Evolutionary conservation across 2,329 filamentous ascomycete species (phyloP).

Genomic region (Fonsecaea erecta): DNA sequence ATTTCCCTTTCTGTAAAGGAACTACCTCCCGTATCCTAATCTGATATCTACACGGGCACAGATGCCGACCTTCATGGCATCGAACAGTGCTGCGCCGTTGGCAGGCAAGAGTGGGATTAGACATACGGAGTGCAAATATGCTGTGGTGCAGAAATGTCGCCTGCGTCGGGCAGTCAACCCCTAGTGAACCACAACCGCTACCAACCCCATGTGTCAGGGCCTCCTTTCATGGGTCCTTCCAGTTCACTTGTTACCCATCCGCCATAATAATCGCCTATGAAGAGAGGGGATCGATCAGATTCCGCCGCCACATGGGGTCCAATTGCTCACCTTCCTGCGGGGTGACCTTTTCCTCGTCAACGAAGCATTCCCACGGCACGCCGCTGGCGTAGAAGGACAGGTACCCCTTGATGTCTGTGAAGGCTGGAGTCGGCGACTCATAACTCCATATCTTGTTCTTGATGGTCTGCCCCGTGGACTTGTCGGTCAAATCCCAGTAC

Average conservation of each 20-base stretch:
- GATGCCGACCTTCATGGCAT: neutral
- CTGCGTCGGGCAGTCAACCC: neutral
- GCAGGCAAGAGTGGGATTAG: neutral
- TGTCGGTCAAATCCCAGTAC: constrained; percentile 59
- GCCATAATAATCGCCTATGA: constrained; percentile 61
- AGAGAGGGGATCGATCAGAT: constrained; percentile 43
- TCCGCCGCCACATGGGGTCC: neutral
- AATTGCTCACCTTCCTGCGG: constrained; percentile 37
- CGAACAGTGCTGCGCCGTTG: neutral
- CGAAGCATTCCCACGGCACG: constrained; percentile 64
- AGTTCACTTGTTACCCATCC: constrained; percentile 68
- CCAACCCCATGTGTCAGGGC: constrained; percentile 46
- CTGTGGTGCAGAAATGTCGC: neutral
- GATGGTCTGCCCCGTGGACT: constrained; percentile 47
- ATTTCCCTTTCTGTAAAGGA: constrained; percentile 1
- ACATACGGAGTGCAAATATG: neutral
- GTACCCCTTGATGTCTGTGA: constrained; percentile 60
- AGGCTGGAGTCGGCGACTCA: constrained; percentile 57
- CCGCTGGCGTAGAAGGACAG: constrained; percentile 63
- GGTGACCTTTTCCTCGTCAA: constrained; percentile 64
- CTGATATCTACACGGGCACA: neutral
- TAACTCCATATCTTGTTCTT: constrained; percentile 65
- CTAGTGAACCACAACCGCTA: constrained; percentile 15
- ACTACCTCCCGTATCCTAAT: neutral
- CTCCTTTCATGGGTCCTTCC: constrained; percentile 57